These are phyloP conservation scores for Coniochaeta hoffmannii DNA, from an alignment of 2,329 filamentous ascomycete species.

Conservation along the genomic window DNA sequence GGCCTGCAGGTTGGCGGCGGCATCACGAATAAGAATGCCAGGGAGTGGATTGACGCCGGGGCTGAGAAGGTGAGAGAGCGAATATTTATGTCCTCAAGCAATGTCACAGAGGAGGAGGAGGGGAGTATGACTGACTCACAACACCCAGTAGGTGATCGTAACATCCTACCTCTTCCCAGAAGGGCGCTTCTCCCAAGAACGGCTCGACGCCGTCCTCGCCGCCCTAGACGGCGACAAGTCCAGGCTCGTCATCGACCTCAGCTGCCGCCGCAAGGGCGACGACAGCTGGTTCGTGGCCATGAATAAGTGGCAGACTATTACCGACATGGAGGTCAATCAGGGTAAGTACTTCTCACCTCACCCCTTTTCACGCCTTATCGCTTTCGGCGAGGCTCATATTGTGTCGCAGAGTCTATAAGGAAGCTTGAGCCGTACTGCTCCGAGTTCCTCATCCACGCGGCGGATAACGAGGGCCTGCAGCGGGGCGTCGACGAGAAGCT, in stretches of 20 bases:
- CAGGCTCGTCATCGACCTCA: conserved; percentile 90
- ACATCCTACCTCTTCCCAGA: conserved; percentile 91
- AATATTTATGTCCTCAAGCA: too few species aligned
- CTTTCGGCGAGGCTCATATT: background rate
- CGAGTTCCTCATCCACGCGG: conserved; percentile 95
- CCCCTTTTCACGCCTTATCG: background rate
- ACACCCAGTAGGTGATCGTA: conserved; percentile 72
- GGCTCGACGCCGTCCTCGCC: conserved; percentile 66
- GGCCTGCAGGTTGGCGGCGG: conserved; percentile 90
- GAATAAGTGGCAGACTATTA: conserved; percentile 98
- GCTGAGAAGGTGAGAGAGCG: conserved; percentile 67
- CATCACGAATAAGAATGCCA: conserved; percentile 78
- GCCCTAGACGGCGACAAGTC: conserved; percentile 66
- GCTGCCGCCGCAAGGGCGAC: conserved; percentile 67
- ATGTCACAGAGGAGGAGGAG: too few species aligned
- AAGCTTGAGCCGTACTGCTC: conserved; percentile 85
- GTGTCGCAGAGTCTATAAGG: conserved; percentile 62
- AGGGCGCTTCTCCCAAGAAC: conserved; percentile 69
- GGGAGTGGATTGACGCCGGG: conserved; percentile 77
- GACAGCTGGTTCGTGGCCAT: conserved; percentile 93
- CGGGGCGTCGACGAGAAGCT: conserved; percentile 83
- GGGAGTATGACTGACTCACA: background rate
- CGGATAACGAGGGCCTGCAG: conserved; percentile 92
- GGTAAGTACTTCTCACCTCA: conserved; percentile 41
- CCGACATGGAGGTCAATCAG: conserved; percentile 87